These are phyloP conservation scores for Stylonectria norvegica DNA, from an alignment of 2,329 filamentous ascomycete species.

Conservation along the genomic window DNA sequence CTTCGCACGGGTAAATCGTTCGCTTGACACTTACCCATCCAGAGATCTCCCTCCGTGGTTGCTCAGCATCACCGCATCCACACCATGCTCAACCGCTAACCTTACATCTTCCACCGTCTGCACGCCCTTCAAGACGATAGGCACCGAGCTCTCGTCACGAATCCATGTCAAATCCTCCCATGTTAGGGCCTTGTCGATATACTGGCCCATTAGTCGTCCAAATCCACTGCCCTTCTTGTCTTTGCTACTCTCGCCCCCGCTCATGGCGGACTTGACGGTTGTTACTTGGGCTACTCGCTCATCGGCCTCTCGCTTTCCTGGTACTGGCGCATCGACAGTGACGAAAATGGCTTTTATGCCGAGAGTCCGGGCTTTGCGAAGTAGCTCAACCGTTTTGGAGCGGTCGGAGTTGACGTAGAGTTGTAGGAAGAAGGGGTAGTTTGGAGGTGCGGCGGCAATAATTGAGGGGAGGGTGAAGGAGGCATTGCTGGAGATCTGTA, in stretches of 20 bases:
- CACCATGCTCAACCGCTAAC: conserved; percentile 45
- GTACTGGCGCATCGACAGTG: conserved; percentile 54
- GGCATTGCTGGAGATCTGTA: conserved; percentile 26
- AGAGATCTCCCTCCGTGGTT: conserved; percentile 58
- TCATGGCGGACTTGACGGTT: conserved; percentile 35
- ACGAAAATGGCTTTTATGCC: conserved; percentile 52
- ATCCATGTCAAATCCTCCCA: conserved; percentile 56
- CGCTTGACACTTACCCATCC: conserved; percentile 36
- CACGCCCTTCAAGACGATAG: conserved; percentile 55
- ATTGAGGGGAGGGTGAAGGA: conserved; percentile 25
- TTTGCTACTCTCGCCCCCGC: conserved; percentile 41
- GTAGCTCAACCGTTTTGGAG: conserved; percentile 44
- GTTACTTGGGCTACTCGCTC: conserved; percentile 48
- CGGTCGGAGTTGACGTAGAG: conserved; percentile 53
- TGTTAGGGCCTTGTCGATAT: conserved; percentile 48
- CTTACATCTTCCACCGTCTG: conserved; percentile 55
- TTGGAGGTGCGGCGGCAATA: conserved; percentile 19
- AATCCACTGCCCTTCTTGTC: conserved; percentile 53
- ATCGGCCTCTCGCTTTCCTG: conserved; percentile 56
- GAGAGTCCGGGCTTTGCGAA: conserved; percentile 36
- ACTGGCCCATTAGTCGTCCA: conserved; percentile 49
- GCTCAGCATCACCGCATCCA: conserved; percentile 53
- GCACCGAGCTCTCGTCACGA: conserved; percentile 41
- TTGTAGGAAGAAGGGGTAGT: conserved; percentile 35
- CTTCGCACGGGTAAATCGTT: accelerated